A percentile compares a stretch with the other conserved stretches of the same genome.
These are phyloP conservation scores for Phaeosphaeriaceae sp. DNA, from an alignment of 2,329 filamentous ascomycete species.

Conservation along the genomic window DNA sequence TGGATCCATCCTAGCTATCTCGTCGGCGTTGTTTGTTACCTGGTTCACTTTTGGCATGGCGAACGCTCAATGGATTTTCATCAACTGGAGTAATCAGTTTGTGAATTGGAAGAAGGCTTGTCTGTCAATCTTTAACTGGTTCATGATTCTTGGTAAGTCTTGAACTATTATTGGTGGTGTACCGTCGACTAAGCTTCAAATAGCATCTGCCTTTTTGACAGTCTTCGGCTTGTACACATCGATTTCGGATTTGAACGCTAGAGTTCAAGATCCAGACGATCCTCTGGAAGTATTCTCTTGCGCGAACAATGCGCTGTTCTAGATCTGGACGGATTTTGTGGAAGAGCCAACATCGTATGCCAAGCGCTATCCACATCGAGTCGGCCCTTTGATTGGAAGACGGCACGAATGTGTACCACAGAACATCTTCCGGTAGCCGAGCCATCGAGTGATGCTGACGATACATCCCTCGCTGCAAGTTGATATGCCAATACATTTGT, in stretches of 20 bases:
- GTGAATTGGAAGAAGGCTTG: slow-evolving; percentile 23
- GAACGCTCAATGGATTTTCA: slow-evolving; percentile 30
- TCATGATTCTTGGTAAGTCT: slow-evolving; percentile 9
- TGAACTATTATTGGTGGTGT: not conserved
- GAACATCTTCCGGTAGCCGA: not conserved
- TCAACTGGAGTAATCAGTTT: slow-evolving; percentile 51
- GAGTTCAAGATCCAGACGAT: not conserved
- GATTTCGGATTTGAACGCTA: not conserved
- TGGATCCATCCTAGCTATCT: slow-evolving; percentile 69
- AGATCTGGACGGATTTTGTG: slow-evolving; percentile 5
- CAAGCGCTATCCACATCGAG: not conserved
- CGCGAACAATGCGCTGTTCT: not conserved
- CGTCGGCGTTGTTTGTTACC: slow-evolving; percentile 64
- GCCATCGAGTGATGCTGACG: not conserved
- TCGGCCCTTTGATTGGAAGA: not conserved
- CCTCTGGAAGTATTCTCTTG: not conserved
- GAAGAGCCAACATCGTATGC: not conserved
- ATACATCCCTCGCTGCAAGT: not conserved
- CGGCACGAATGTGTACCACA: not conserved
- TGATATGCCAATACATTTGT: not conserved
- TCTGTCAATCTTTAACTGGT: slow-evolving; percentile 18
- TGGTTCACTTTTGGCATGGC: slow-evolving; percentile 67
- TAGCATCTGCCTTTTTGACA: not conserved
- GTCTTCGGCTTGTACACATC: not conserved
- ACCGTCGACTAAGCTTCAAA: not conserved